Conservation (phyloP, 441 rosid genomes). For the Populus tomentosa region DNA sequence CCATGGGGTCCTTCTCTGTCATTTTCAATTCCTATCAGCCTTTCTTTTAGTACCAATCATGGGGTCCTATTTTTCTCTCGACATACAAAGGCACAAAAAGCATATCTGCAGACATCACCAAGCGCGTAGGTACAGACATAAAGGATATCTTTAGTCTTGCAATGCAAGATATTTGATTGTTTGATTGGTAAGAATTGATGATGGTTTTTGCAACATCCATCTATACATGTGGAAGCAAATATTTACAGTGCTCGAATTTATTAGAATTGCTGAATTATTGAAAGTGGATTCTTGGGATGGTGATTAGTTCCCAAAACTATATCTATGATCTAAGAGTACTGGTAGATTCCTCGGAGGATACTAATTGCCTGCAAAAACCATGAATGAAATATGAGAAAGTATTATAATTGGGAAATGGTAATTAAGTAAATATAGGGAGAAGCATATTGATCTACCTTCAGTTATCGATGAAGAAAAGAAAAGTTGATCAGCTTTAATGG, state of each 20-base stretch:
- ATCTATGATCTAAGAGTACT: not conserved
- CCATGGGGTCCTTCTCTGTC: not conserved
- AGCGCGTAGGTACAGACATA: not conserved
- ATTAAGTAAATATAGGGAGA: not conserved
- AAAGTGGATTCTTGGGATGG: not conserved
- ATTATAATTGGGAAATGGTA: slow-evolving; percentile 21
- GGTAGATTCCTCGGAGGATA: not conserved
- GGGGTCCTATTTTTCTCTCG: not conserved
- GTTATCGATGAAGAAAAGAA: slow-evolving; percentile 5
- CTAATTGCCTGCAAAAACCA: not conserved
- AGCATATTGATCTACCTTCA: slow-evolving; percentile 13
- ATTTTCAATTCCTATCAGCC: slow-evolving; percentile 1
- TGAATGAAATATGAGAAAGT: not conserved
- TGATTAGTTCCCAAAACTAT: not conserved
- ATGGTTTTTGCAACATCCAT: not conserved
- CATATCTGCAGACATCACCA: not conserved
- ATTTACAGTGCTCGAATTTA: not conserved
- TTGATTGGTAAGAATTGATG: not conserved
- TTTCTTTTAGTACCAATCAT: not conserved
- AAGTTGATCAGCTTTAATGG: slow-evolving; percentile 24
- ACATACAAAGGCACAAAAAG: not conserved
- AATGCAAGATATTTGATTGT: not conserved
- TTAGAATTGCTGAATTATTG: too few species aligned
- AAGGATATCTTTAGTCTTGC: not conserved
- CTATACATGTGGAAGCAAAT: not conserved